Evolutionary conservation across 352 stramenopile species (phyloP).

Genomic region (Stramenopiles sp.): DNA sequence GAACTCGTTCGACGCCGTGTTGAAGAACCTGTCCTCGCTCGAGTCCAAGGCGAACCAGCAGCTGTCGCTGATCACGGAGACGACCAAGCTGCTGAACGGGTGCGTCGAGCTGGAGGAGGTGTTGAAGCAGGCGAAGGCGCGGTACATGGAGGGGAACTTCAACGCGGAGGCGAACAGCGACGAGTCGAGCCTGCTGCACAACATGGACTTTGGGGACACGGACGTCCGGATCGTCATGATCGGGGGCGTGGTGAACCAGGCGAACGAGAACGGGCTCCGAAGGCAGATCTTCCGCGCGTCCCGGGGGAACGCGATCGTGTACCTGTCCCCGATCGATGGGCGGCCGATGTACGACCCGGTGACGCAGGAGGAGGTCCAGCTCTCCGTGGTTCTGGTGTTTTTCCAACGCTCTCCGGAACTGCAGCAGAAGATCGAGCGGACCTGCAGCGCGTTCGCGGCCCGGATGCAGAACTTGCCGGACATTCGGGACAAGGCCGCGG

Average conservation of each 20-base stretch:
- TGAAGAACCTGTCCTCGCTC: background rate
- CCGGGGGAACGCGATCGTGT: conserved; percentile 91
- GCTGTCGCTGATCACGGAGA: background rate
- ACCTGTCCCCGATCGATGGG: conserved; percentile 83
- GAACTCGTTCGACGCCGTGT: background rate
- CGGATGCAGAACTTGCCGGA: conserved; percentile 80
- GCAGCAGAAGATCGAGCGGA: conserved; percentile 91
- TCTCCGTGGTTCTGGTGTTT: conserved; percentile 28
- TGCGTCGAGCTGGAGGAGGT: conserved; percentile 44
- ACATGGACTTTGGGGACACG: conserved; percentile 14
- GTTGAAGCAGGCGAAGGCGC: conserved; percentile 38
- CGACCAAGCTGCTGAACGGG: background rate
- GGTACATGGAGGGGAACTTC: conserved; percentile 43
- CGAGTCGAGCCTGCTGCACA: background rate
- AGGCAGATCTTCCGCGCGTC: conserved; percentile 95
- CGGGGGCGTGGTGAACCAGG: conserved; percentile 70
- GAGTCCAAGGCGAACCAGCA: background rate
- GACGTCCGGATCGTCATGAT: conserved; percentile 76
- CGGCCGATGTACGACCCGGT: conserved; percentile 52
- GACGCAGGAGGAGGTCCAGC: conserved; percentile 55
- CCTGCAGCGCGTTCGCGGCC: conserved; percentile 90
- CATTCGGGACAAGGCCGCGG: conserved; percentile 68
- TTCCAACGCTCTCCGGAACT: conserved; percentile 94
- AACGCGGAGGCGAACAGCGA: conserved; percentile 17
- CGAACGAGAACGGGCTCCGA: conserved; percentile 86